Conservation (phyloP, 164 flowering plant genomes). For the Platanus orientalis region DNA sequence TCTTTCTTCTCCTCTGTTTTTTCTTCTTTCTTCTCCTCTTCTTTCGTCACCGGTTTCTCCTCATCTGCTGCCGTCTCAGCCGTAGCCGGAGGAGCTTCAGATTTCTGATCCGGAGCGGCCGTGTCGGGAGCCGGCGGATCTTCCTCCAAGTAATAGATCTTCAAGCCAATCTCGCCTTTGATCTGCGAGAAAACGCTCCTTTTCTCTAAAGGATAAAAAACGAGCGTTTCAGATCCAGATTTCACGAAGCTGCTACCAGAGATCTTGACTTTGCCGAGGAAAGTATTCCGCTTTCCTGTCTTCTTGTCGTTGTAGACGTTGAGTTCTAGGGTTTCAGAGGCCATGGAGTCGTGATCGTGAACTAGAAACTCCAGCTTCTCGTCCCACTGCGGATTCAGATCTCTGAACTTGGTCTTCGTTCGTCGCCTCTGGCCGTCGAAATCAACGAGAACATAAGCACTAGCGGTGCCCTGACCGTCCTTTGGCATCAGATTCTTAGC, state of each 20-base stretch:
- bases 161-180: constrained; percentile 84
- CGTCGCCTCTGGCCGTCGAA: constrained; percentile 85
- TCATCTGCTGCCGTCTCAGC: constrained; percentile 20
- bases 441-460: constrained; percentile 77
- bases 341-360: constrained; percentile 56
- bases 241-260: constrained; percentile 45
- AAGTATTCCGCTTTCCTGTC: constrained; percentile 55
- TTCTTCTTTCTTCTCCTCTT: too few relatives aligned
- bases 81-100: constrained; percentile 9
- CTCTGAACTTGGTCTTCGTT: constrained; percentile 65
- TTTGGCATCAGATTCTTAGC: constrained; percentile 93
- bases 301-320: constrained; percentile 81
- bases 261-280: constrained; percentile 82
- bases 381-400: constrained; percentile 90
- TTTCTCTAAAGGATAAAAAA: constrained; percentile 92
- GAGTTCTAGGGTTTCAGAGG: constrained; percentile 55
- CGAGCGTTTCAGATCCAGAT: constrained; percentile 47
- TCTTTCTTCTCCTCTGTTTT: too few relatives aligned
- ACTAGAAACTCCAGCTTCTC: constrained; percentile 78
- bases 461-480: constrained; percentile 94
- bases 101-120: constrained; percentile 30
- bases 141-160: constrained; percentile 59
- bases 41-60: constrained; percentile 13
- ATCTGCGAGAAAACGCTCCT: constrained; percentile 91
- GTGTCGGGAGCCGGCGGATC: constrained; percentile 33